phyloP scores from a whole-genome alignment of 2,329 filamentous ascomycete species.

The Microdochium trichocladiopsis region DNA sequence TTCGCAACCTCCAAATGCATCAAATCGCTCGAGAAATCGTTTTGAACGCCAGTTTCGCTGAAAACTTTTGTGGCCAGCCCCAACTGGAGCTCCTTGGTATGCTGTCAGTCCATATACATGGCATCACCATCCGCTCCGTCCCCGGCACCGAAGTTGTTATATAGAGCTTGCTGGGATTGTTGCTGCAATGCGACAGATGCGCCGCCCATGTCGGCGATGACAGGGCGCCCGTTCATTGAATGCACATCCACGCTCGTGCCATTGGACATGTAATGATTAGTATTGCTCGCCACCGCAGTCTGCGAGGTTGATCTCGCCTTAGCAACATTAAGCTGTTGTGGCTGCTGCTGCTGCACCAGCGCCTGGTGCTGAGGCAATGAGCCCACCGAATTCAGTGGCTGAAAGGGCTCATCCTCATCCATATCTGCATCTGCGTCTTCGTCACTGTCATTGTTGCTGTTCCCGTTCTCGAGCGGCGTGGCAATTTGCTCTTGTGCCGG shows the following conservation, averaged over 20 bases:
- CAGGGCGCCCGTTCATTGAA: conserved; percentile 31
- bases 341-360: conserved; percentile 20
- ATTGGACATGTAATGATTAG: conserved; percentile 33
- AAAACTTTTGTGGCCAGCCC: background rate
- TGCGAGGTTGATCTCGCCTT: conserved; percentile 25
- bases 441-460: conserved; percentile 39
- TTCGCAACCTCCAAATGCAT: too few species aligned
- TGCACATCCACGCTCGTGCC: conserved; percentile 30
- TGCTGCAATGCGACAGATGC: conserved; percentile 29
- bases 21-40: background rate
- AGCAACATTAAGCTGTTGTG: conserved; percentile 34
- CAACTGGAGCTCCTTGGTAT: background rate
- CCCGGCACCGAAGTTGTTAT: conserved; percentile 37
- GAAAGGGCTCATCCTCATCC: conserved; percentile 41
- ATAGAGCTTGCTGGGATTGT: conserved; percentile 17
- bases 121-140: conserved; percentile 37
- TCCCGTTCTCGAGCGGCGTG: conserved; percentile 20
- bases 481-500: conserved; percentile 18
- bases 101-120: conserved; percentile 42
- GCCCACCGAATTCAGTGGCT: conserved; percentile 10
- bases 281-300: conserved; percentile 20
- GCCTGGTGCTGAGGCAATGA: conserved; percentile 31
- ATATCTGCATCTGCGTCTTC: conserved; percentile 38
- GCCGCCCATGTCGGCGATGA: conserved; percentile 39
- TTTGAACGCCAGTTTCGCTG: background rate